A percentile compares a stretch with the other conserved stretches of the same genome.
Evolutionary conservation across 2,329 filamentous ascomycete species (phyloP).

Genomic region (Tolypocladium album): DNA sequence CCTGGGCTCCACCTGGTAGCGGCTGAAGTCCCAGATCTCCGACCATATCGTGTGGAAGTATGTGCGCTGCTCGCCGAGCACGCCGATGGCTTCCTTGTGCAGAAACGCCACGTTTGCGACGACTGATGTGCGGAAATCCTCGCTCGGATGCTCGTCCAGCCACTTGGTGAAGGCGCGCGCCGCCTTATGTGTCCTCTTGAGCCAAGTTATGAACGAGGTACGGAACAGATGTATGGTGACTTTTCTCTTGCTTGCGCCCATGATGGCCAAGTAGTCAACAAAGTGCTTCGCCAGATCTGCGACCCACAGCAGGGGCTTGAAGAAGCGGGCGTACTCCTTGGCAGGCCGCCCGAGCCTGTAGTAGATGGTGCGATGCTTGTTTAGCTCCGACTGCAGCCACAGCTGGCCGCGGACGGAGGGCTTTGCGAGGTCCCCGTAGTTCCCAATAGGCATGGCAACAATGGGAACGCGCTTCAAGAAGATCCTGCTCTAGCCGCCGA

Average conservation of each 20-base stretch:
- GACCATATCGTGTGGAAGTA: conserved; percentile 39
- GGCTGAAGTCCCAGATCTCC: conserved; percentile 31
- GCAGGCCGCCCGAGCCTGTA: conserved; percentile 51
- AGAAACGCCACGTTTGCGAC: conserved; percentile 52
- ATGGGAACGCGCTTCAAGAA: conserved; percentile 51
- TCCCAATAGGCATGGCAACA: conserved; percentile 49
- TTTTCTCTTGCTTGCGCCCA: conserved; percentile 14
- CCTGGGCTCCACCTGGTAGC: conserved; percentile 17
- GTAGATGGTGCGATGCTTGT: conserved; percentile 38
- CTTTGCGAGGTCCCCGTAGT: conserved; percentile 41
- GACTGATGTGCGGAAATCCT: conserved; percentile 54
- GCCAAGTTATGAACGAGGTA: conserved; percentile 45
- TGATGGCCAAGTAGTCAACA: conserved; percentile 49
- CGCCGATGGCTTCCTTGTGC: conserved; percentile 49
- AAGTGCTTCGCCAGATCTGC: conserved; percentile 61
- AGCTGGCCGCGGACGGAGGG: conserved; percentile 41
- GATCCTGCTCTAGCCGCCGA: conserved; percentile 27
- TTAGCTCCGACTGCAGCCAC: conserved; percentile 50
- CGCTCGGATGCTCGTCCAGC: conserved; percentile 32
- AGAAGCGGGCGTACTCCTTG: conserved; percentile 50
- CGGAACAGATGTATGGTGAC: conserved; percentile 49
- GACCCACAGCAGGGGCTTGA: conserved; percentile 57
- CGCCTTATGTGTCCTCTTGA: conserved; percentile 30
- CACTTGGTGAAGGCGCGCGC: conserved; percentile 39
- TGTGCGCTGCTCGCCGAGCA: conserved; percentile 23